phyloP scores from a whole-genome alignment of 169 alveolate genomes.

The Plasmodium gonderi region DNA sequence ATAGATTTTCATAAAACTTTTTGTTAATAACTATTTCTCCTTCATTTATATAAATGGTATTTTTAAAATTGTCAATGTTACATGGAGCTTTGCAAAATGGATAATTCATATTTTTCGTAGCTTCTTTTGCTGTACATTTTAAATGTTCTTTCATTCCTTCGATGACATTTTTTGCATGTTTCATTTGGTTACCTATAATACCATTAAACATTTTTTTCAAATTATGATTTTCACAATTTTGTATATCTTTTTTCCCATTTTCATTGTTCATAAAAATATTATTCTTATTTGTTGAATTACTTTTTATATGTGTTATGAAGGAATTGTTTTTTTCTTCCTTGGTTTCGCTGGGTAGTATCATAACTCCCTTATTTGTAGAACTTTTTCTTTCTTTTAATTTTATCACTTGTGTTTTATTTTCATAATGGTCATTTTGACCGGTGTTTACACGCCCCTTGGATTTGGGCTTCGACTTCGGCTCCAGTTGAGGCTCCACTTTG shows the following conservation, averaged over 20 bases:
- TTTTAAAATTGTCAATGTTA: constrained; percentile 39
- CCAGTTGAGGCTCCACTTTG: neutral
- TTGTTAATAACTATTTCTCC: constrained; percentile 52
- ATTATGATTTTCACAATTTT: neutral
- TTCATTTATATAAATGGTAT: constrained; percentile 46
- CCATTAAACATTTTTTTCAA: constrained; percentile 37
- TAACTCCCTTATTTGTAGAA: no score
- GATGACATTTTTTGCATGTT: constrained; percentile 47
- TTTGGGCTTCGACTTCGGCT: neutral
- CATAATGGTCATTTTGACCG: neutral
- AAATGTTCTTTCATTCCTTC: constrained; percentile 61
- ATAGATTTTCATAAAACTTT: constrained; percentile 22
- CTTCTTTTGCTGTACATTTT: constrained; percentile 54
- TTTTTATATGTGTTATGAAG: neutral
- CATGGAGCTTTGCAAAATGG: constrained; percentile 71
- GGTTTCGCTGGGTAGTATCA: neutral
- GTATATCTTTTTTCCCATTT: neutral
- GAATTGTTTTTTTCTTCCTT: neutral
- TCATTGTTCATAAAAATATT: neutral
- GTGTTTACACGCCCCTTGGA: neutral
- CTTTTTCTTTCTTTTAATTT: neutral
- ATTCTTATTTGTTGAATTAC: neutral
- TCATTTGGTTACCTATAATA: constrained; percentile 43
- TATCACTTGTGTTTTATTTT: neutral
- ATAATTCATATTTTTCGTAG: constrained; percentile 55